Percentiles rank a stretch among this genome's conserved stretches.
These are phyloP conservation scores for Dothideomycetes sp. DNA, from an alignment of 2,329 filamentous ascomycete species.

Conservation along the genomic window DNA sequence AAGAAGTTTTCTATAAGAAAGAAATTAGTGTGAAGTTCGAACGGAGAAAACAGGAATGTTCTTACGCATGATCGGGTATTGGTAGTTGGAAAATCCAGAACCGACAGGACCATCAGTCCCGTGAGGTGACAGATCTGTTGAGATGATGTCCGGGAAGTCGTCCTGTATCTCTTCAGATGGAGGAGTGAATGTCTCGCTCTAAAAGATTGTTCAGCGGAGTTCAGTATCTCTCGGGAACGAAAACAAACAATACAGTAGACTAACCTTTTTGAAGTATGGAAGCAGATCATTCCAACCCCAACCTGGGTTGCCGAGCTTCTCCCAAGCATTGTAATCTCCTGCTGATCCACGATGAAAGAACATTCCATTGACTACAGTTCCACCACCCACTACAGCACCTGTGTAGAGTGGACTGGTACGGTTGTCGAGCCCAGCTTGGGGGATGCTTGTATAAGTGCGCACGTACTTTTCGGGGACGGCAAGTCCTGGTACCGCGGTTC, in stretches of 20 bases:
- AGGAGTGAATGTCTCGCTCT: constrained; percentile 19
- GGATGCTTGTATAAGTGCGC: constrained; percentile 7
- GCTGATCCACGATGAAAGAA: constrained; percentile 11
- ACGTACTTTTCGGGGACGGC: constrained; percentile 5
- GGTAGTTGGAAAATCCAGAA: constrained; percentile 18
- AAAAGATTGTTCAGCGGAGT: no score
- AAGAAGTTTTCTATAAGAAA: constrained; percentile 12
- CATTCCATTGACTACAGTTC: constrained; percentile 11
- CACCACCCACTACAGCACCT: constrained; percentile 6
- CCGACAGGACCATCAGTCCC: constrained; percentile 17
- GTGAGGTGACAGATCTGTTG: constrained; percentile 14
- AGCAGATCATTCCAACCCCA: constrained; percentile 10
- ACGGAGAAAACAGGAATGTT: background rate
- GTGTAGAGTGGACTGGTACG: background rate
- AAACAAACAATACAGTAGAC: constrained; percentile 3
- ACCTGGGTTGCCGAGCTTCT: constrained; percentile 3
- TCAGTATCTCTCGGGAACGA: constrained; percentile 9
- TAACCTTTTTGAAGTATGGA: constrained; percentile 19
- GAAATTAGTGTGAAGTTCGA: background rate
- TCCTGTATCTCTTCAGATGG: constrained; percentile 11
- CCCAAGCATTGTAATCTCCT: constrained; percentile 11
- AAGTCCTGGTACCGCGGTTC: constrained; percentile 10
- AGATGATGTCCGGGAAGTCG: constrained; percentile 5
- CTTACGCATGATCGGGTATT: constrained; percentile 18
- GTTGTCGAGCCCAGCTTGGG: constrained; percentile 5